These are phyloP conservation scores for Scheffersomyces illinoinensis DNA, from an alignment of 1,139 yeast species.

Conservation along the genomic window DNA sequence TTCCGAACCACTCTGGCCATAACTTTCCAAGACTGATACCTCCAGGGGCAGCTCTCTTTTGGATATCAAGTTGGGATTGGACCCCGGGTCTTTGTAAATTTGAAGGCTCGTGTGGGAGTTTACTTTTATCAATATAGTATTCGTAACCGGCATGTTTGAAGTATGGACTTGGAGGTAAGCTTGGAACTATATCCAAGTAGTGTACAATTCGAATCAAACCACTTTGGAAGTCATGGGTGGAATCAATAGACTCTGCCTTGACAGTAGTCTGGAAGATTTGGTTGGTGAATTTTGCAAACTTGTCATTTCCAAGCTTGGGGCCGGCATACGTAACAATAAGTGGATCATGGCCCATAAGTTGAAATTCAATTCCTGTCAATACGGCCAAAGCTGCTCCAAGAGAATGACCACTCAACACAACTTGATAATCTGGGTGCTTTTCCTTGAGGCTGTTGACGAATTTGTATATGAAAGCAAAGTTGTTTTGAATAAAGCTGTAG, in stretches of 20 bases:
- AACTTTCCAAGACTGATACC: conserved; percentile 7
- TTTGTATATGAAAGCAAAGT: conserved; percentile 35
- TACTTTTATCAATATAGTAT: conserved; percentile 42
- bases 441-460: conserved; percentile 31
- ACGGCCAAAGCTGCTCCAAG: conserved; percentile 71
- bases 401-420: conserved; percentile 68
- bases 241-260: conserved; percentile 15
- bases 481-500: conserved; percentile 39
- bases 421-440: conserved; percentile 44
- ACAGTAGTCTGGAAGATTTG: conserved; percentile 39
- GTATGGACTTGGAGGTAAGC: conserved; percentile 51
- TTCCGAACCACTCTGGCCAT: conserved; percentile 27
- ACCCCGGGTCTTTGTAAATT: conserved; percentile 24
- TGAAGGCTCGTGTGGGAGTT: conserved; percentile 45
- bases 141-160: conserved; percentile 53
- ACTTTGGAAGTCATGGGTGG: conserved; percentile 17
- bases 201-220: conserved; percentile 57
- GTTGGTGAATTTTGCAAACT: conserved; percentile 54
- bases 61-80: background rate
- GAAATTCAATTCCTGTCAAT: conserved; percentile 60
- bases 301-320: conserved; percentile 60
- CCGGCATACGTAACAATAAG: conserved; percentile 59
- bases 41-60: background rate
- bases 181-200: conserved; percentile 56
- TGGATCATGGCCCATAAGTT: conserved; percentile 51